phyloP scores from a whole-genome alignment of 768 basidiomycete species.

The Serendipita sp. region DNA sequence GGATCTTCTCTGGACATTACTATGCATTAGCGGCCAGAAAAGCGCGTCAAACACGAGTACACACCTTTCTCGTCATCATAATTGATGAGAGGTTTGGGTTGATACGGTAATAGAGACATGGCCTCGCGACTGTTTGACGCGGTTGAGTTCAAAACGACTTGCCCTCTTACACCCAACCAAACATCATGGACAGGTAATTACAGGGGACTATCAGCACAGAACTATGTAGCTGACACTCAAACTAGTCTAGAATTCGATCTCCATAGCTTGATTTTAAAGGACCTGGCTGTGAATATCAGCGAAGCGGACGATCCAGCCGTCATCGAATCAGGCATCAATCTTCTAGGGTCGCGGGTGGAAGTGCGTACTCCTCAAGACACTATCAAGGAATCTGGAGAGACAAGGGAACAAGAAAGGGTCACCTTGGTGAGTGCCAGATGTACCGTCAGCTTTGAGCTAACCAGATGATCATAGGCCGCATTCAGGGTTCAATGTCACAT shows the following conservation, averaged over 20 bases:
- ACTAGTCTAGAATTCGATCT: constrained; percentile 62
- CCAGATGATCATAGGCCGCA: constrained; percentile 33
- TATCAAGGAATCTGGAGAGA: not conserved
- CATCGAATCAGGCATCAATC: constrained; percentile 30
- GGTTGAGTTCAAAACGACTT: not conserved
- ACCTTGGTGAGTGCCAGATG: not conserved
- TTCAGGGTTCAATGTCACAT: constrained; percentile 66
- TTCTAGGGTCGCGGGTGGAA: constrained; percentile 48
- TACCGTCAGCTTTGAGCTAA: not conserved
- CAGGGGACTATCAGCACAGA: constrained; percentile 1
- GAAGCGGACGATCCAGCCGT: constrained; percentile 26
- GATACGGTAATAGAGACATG: not conserved
- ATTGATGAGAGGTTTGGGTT: constrained; percentile 24
- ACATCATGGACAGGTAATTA: constrained; percentile 7
- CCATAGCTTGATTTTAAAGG: constrained; percentile 56
- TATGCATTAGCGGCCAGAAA: not conserved
- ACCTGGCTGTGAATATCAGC: constrained; percentile 43
- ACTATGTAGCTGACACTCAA: not conserved
- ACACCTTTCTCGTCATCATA: constrained; percentile 63
- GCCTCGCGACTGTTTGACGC: not conserved
- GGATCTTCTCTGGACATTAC: constrained; percentile 41
- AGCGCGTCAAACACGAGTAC: constrained; percentile 8
- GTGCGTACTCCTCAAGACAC: constrained; percentile 16
- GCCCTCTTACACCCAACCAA: not conserved
- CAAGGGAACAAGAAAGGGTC: not conserved